Base-by-base conservation (phyloP, 2,329 filamentous ascomycete genomes). In the Reticulascus tulasneorum region DNA sequence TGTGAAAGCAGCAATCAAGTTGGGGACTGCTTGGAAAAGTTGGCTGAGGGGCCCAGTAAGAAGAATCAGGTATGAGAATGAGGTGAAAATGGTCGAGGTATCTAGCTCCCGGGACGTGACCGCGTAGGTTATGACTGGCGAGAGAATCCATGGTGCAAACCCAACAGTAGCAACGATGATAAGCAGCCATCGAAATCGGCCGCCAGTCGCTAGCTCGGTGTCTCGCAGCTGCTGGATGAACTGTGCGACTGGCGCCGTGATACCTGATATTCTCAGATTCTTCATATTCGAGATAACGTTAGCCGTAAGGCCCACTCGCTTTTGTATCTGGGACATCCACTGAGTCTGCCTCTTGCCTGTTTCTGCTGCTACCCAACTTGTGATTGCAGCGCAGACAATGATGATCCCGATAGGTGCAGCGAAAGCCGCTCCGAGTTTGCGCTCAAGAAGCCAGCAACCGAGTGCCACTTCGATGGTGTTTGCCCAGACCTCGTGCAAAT, bases 401-500 rank as follows among this genome's bases (percentile, higher is more conserved):
- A 61, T 49, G 3, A 61, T 42, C 5, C 53, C 38, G 18, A 62
- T 45, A 2, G 61, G 54, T 0, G 55, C 56, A 3, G 53, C 34
- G 20, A 60, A 63, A 0, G 57, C 53, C 0, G 43, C 16, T 1
- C 60, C 60, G 1, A 64, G 45, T 23, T 57, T 47, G 1, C 44
- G 39, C 6, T 58, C 47, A 2, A 65, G 40, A 12, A 65, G 37
- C 51, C 54, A 63, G 19, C 48, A 48, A 0, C 56, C 57, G 2
- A 65, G 38, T 1, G 42, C 54, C 0, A 59, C 52, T 30, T 64
- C 50, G 12, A 62, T 40, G 2, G 44, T 23, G 29, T 50, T 55
- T 5, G 58, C 54, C 62, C 61, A 65, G 9, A 56, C 50, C 10
- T 62, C 54, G 35, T 65, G 60, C 1, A 62, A 22, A 4, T 34